These are phyloP conservation scores for Cladosporium sp. DNA, from an alignment of 2,329 filamentous ascomycete species.

Conservation along the genomic window DNA sequence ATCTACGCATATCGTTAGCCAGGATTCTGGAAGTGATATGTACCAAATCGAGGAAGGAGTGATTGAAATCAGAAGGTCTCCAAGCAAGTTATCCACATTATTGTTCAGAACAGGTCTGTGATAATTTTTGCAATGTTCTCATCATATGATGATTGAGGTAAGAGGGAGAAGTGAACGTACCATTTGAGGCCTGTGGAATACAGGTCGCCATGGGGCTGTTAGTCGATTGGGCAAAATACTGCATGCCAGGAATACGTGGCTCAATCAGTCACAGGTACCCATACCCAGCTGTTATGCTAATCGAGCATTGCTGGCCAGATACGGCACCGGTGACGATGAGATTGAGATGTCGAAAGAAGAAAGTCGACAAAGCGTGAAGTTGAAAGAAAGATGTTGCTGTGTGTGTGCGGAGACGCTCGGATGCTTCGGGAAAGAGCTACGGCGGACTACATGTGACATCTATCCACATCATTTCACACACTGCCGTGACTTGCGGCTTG, in stretches of 20 bases:
- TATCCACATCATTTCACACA: neutral
- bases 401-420: neutral
- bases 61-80: slow-evolving; percentile 12
- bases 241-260: too few species aligned
- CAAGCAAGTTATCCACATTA: slow-evolving; percentile 13
- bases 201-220: too few species aligned
- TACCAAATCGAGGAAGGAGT: neutral
- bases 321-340: neutral
- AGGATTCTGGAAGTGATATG: neutral
- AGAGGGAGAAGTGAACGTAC: neutral
- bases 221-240: too few species aligned
- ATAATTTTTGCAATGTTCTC: slow-evolving; percentile 13
- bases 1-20: neutral
- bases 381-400: neutral
- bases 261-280: too few species aligned
- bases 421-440: neutral
- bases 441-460: neutral
- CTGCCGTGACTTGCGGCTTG: neutral
- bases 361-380: neutral
- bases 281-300: too few species aligned
- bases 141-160: slow-evolving; percentile 4
- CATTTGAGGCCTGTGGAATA: neutral
- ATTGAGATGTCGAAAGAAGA: neutral
- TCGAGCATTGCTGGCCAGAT: neutral
- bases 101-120: slow-evolving; percentile 15